A percentile compares a stretch with the other conserved stretches of the same genome.
These are phyloP conservation scores for Penicillium sp. DNA, from an alignment of 2,329 filamentous ascomycete genomes.

Conservation along the genomic window DNA sequence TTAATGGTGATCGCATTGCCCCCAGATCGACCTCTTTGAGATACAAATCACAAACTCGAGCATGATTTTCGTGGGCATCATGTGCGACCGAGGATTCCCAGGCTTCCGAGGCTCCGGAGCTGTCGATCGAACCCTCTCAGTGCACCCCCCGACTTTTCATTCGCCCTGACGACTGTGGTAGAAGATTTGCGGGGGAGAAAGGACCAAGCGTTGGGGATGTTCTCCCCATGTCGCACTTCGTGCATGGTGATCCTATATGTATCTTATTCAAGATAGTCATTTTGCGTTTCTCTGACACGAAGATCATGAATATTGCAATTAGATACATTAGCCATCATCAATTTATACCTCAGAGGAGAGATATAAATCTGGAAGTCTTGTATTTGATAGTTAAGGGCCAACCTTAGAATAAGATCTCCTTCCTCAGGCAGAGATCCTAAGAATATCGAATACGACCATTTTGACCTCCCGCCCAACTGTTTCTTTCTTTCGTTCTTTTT, in stretches of 20 bases:
- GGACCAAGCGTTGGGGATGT: not conserved
- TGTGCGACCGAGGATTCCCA: slow-evolving; percentile 21
- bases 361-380: too few species aligned
- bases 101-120: slow-evolving; percentile 11
- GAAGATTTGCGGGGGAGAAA: slow-evolving; percentile 3
- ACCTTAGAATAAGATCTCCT: too few species aligned
- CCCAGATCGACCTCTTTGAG: slow-evolving; percentile 6
- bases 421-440: too few species aligned
- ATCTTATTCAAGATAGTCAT: not conserved
- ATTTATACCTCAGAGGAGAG: too few species aligned
- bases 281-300: not conserved
- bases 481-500: too few species aligned
- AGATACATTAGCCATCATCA: not conserved
- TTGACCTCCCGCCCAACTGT: slow-evolving; percentile 5
- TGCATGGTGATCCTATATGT: not conserved
- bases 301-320: not conserved
- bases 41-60: not conserved
- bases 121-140: slow-evolving; percentile 18
- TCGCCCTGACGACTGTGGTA: not conserved
- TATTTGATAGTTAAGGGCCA: not conserved
- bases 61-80: slow-evolving; percentile 14
- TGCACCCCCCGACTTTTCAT: not conserved
- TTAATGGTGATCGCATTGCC: not conserved
- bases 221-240: not conserved
- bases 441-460: not conserved